Percentiles rank a stretch among this genome's conserved stretches.
Conservation (phyloP, 352 stramenopile genomes). For the Pythium utonaiense region DNA sequence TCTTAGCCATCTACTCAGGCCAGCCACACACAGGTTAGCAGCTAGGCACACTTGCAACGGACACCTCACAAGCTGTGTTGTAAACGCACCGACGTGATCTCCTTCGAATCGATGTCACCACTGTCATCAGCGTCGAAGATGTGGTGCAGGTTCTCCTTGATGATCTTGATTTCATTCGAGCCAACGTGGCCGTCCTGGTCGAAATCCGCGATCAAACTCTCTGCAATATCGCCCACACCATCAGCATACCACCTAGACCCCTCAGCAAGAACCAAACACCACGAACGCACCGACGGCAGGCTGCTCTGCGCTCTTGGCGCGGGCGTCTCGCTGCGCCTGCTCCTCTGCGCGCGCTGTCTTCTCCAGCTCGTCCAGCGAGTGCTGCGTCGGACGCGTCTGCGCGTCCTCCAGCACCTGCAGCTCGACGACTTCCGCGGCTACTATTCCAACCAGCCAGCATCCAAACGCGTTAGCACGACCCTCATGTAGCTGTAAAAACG, state of each 20-base stretch:
- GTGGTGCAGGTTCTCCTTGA: slow-evolving; percentile 81
- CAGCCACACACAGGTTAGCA: too few species aligned
- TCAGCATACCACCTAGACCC: background rate
- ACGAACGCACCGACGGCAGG: slow-evolving; percentile 15
- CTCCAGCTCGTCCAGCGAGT: slow-evolving; percentile 22
- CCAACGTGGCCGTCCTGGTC: slow-evolving; percentile 76
- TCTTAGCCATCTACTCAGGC: slow-evolving; percentile 49
- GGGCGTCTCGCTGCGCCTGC: background rate
- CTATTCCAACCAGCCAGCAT: background rate
- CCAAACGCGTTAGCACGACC: too few species aligned
- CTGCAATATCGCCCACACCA: slow-evolving; percentile 18
- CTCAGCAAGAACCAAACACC: background rate
- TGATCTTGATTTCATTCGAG: slow-evolving; percentile 67
- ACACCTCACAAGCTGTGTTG: too few species aligned
- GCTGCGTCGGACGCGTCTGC: slow-evolving; percentile 1
- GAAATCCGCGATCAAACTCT: slow-evolving; percentile 76
- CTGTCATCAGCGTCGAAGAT: slow-evolving; percentile 78
- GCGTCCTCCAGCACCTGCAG: slow-evolving; percentile 21
- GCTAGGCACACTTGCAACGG: too few species aligned
- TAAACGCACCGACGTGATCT: slow-evolving; percentile 52
- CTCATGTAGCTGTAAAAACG: too few species aligned
- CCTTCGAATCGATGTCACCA: slow-evolving; percentile 63
- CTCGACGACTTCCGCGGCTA: slow-evolving; percentile 14
- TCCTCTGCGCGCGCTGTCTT: slow-evolving; percentile 18
- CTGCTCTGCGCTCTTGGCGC: background rate